Percentiles rank a stretch among this genome's conserved stretches.
phyloP scores from a whole-genome alignment of 495 filamentous ascomycete genomes.

The Xylaria curta region DNA sequence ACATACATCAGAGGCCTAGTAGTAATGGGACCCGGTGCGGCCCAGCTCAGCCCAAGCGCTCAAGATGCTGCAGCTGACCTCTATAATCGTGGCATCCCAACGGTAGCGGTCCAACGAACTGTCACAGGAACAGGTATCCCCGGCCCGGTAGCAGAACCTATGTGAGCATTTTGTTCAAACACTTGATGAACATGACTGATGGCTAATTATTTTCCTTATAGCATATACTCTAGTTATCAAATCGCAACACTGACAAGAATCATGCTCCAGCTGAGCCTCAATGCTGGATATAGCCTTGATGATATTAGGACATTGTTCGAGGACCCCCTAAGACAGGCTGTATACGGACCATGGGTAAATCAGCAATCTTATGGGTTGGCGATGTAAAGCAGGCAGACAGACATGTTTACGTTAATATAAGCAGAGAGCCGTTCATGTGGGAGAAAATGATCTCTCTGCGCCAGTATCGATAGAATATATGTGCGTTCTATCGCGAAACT shows the following conservation, averaged over 20 bases:
- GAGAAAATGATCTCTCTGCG: not conserved
- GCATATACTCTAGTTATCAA: conserved; percentile 39
- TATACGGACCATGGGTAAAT: conserved; percentile 26
- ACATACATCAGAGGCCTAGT: conserved; percentile 29
- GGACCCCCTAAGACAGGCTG: conserved; percentile 30
- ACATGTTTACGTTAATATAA: not conserved
- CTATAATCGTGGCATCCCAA: conserved; percentile 31
- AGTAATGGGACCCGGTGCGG: conserved; percentile 34
- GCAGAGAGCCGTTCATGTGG: not conserved
- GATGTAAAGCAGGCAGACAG: not conserved
- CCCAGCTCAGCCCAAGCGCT: conserved; percentile 29
- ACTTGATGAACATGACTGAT: not conserved
- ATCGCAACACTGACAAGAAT: conserved; percentile 42
- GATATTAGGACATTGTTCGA: conserved; percentile 37
- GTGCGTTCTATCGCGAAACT: not conserved
- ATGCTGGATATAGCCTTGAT: conserved; percentile 34
- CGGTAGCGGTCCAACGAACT: conserved; percentile 34
- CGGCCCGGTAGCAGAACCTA: not conserved
- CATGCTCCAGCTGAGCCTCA: conserved; percentile 44
- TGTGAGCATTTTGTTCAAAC: not conserved
- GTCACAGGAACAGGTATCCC: conserved; percentile 1
- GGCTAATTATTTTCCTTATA: not conserved
- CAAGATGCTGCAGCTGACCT: conserved; percentile 27
- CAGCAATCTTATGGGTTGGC: conserved; percentile 15
- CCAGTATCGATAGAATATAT: not conserved